Conservation (phyloP, 192 early-diverging fungal genomes). For the Entomortierella parvispora region DNA sequence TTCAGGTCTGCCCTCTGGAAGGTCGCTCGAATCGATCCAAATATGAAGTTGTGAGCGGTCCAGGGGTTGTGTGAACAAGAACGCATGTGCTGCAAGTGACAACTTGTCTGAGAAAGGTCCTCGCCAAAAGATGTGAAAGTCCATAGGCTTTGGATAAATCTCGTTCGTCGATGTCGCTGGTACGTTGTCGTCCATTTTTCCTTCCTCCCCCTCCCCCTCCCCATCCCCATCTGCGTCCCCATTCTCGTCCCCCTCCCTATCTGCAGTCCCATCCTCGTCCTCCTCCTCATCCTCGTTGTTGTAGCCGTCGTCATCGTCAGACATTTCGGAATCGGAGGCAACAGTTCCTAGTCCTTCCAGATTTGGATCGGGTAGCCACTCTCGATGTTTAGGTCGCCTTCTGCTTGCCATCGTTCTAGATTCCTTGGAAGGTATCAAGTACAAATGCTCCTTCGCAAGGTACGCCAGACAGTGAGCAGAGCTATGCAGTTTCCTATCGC, state of each 20-base stretch:
- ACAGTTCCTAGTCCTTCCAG: no score
- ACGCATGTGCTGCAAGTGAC: conserved; percentile 25
- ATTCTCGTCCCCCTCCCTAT: no score
- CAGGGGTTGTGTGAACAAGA: conserved; percentile 51
- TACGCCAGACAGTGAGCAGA: conserved; percentile 39
- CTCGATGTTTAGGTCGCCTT: no score
- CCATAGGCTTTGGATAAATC: conserved; percentile 13
- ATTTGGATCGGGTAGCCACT: no score
- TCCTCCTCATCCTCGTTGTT: no score
- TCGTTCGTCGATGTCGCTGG: background rate
- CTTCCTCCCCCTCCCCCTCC: no score
- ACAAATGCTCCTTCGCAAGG: conserved; percentile 29
- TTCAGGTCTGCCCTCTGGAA: conserved; percentile 28
- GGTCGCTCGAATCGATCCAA: conserved; percentile 45
- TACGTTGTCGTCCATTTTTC: background rate
- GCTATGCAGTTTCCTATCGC: conserved; percentile 20
- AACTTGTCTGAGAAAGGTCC: conserved; percentile 48
- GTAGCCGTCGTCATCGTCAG: no score
- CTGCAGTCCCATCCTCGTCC: no score
- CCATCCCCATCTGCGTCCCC: no score
- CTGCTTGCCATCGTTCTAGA: no score
- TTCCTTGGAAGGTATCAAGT: conserved; percentile 11
- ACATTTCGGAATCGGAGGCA: no score
- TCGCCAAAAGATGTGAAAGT: conserved; percentile 53
- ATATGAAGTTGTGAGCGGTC: conserved; percentile 33